Percentiles rank a stretch among this genome's conserved stretches.
Evolutionary conservation across 345 rosid species (phyloP).

Genomic region (Ceriops zippeliana): DNA sequence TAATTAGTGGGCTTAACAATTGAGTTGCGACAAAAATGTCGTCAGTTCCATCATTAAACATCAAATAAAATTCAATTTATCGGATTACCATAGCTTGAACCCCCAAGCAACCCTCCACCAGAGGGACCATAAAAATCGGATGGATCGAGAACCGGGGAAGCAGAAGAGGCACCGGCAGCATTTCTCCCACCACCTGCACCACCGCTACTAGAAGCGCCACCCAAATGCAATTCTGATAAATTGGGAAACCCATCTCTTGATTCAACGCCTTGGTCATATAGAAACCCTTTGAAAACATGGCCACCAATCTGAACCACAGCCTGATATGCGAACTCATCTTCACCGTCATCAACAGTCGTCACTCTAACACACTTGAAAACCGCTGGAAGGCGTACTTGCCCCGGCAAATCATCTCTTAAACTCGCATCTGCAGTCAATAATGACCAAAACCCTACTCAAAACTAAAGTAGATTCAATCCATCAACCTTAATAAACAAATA

Average conservation of each 20-base stretch:
- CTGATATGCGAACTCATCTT: constrained; percentile 88
- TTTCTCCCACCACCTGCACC: constrained; percentile 41
- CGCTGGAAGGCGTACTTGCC: constrained; percentile 79
- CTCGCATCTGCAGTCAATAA: constrained; percentile 44
- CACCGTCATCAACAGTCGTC: constrained; percentile 87
- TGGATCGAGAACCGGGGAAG: constrained; percentile 55
- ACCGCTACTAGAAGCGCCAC: constrained; percentile 35
- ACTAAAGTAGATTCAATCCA: not conserved
- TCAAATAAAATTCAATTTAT: constrained; percentile 34
- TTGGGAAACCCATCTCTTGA: constrained; percentile 71
- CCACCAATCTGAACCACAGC: constrained; percentile 90
- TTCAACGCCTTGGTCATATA: constrained; percentile 83
- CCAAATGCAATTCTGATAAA: constrained; percentile 83
- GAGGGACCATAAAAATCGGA: constrained; percentile 57
- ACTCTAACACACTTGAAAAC: constrained; percentile 94
- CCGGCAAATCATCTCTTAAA: constrained; percentile 63
- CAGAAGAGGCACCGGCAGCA: constrained; percentile 42
- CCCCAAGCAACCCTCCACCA: constrained; percentile 63
- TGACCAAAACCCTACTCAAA: constrained; percentile 27
- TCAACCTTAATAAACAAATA: not conserved
- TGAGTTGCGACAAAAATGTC: constrained; percentile 12
- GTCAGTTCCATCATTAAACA: not conserved
- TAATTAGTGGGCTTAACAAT: constrained; percentile 23
- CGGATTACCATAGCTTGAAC: constrained; percentile 62
- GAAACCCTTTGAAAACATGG: constrained; percentile 84